Evolutionary conservation across 345 rosid genomes (phyloP).

Genomic region (Syzygium aqueum): DNA sequence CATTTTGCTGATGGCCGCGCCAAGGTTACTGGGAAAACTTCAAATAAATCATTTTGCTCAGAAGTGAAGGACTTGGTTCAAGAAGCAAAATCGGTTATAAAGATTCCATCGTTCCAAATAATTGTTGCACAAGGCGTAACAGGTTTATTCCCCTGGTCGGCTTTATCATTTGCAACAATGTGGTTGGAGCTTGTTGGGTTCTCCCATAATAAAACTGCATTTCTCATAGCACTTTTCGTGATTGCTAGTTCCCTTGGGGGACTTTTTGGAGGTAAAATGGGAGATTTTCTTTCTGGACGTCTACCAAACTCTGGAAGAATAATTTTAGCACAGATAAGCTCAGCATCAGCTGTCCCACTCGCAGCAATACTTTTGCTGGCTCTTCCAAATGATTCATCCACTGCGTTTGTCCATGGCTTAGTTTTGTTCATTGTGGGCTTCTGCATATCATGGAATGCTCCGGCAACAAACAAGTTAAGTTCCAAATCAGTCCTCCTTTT

Average conservation of each 20-base stretch:
- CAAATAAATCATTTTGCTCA: conserved; percentile 32
- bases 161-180: conserved; percentile 80
- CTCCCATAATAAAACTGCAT: conserved; percentile 62
- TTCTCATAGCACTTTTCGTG: conserved; percentile 53
- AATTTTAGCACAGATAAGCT: conserved; percentile 79
- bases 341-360: conserved; percentile 79
- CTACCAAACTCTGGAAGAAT: conserved; percentile 80
- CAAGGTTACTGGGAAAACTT: conserved; percentile 13
- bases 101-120: conserved; percentile 70
- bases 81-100: conserved; percentile 55
- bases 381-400: conserved; percentile 71
- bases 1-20: conserved; percentile 28
- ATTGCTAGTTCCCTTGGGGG: conserved; percentile 72
- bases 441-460: conserved; percentile 79
- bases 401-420: conserved; percentile 39
- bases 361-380: conserved; percentile 69
- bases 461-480: conserved; percentile 82
- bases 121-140: conserved; percentile 86
- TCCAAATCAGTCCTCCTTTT: not conserved
- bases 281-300: conserved; percentile 52
- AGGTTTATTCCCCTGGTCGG: conserved; percentile 90
- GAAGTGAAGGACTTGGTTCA: conserved; percentile 48
- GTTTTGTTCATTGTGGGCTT: conserved; percentile 50
- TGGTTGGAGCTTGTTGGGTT: conserved; percentile 91
- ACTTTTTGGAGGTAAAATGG: conserved; percentile 84